Conservation (phyloP, 2,329 filamentous ascomycete genomes). For the Talaromyces albobiverticillius region DNA sequence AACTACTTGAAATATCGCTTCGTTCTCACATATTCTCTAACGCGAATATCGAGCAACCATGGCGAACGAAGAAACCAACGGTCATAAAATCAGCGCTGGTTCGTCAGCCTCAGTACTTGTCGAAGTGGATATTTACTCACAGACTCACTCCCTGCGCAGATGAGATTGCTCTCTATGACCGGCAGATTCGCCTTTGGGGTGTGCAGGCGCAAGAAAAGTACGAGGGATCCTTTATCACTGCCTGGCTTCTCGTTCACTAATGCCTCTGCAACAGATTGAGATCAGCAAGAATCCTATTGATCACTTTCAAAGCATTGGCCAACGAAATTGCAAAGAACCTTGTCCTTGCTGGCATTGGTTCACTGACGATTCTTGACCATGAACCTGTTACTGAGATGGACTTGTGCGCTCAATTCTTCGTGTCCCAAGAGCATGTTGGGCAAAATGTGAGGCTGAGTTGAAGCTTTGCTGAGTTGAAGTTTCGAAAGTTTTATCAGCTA, state of each 20-base stretch:
- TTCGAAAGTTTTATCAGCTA: slow-evolving; percentile 12
- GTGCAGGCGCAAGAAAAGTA: slow-evolving; percentile 84
- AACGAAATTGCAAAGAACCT: slow-evolving; percentile 98
- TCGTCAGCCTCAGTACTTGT: slow-evolving; percentile 7
- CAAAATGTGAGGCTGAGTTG: slow-evolving; percentile 56
- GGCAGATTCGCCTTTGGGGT: slow-evolving; percentile 96
- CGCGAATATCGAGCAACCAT: slow-evolving; percentile 19
- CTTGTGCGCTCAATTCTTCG: slow-evolving; percentile 77
- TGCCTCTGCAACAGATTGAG: slow-evolving; percentile 61
- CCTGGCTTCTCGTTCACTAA: not conserved
- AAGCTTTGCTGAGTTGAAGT: not conserved
- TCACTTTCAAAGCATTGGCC: slow-evolving; percentile 81
- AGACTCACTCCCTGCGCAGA: slow-evolving; percentile 50
- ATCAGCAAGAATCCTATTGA: slow-evolving; percentile 81
- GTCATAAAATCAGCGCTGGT: slow-evolving; percentile 35
- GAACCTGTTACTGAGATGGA: slow-evolving; percentile 73
- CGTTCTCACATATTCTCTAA: no score
- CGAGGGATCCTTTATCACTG: slow-evolving; percentile 12
- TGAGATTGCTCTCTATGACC: slow-evolving; percentile 95
- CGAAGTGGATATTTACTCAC: not conserved
- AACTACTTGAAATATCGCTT: no score
- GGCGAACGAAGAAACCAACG: slow-evolving; percentile 22
- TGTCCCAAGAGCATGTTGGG: slow-evolving; percentile 70
- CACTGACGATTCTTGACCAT: slow-evolving; percentile 83
- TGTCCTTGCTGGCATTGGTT: slow-evolving; percentile 86